Percentiles rank a stretch among this genome's conserved stretches.
Evolutionary conservation across 2,329 filamentous ascomycete genomes (phyloP).

Genomic region (Aspergillus caelatus): DNA sequence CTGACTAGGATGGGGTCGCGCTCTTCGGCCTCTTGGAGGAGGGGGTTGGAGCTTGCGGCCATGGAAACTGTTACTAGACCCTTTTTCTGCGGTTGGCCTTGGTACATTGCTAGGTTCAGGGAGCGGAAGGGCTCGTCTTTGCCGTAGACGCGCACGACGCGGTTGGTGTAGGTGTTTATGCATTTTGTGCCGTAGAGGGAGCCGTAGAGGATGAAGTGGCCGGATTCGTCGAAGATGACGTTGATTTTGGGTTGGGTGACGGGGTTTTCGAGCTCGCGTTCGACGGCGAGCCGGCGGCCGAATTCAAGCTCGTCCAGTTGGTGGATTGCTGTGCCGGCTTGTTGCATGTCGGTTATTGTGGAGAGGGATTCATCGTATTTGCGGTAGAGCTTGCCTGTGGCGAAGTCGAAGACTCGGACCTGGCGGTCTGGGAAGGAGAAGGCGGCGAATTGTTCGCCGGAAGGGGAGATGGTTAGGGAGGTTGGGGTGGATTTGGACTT

Average conservation of each 20-base stretch:
- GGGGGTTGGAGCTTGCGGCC: conserved; percentile 91
- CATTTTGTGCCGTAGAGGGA: conserved; percentile 92
- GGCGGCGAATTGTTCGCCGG: conserved; percentile 81
- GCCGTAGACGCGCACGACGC: conserved; percentile 86
- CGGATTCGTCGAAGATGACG: conserved; percentile 92
- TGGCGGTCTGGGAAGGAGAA: conserved; percentile 93
- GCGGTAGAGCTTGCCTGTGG: conserved; percentile 80
- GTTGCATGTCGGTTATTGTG: conserved; percentile 91
- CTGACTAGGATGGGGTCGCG: conserved; percentile 86
- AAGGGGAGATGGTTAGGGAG: conserved; percentile 82
- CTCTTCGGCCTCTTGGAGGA: conserved; percentile 87
- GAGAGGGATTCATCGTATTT: conserved; percentile 94
- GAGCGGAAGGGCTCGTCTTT: conserved; percentile 86
- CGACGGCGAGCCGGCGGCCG: conserved; percentile 80
- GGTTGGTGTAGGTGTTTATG: conserved; percentile 92
- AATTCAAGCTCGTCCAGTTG: conserved; percentile 91
- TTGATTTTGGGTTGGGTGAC: conserved; percentile 72
- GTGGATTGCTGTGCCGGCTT: conserved; percentile 79
- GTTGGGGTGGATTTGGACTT: conserved; percentile 86
- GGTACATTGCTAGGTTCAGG: conserved; percentile 83
- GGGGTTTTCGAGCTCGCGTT: conserved; percentile 79
- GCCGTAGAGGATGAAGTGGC: conserved; percentile 92
- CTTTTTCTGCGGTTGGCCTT: conserved; percentile 94
- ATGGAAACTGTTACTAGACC: conserved; percentile 91
- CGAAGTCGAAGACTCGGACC: conserved; percentile 90